Conservation (phyloP, 768 basidiomycete species). For the Suillus clintonianus region DNA sequence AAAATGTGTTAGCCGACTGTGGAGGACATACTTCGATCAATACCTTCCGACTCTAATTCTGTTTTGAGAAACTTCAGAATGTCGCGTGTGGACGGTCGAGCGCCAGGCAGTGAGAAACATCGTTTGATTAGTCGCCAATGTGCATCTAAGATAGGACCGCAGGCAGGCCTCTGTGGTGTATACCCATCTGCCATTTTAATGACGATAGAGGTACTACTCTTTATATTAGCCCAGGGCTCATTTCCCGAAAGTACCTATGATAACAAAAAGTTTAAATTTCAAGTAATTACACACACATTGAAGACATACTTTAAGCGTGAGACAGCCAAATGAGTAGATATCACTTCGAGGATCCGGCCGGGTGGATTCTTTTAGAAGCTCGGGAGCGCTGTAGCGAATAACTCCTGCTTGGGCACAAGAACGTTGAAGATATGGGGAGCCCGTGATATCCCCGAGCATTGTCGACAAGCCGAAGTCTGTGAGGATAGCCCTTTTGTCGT, state of each 20-base stretch:
- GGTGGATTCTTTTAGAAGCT: slow-evolving; percentile 30
- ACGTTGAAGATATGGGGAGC: slow-evolving; percentile 34
- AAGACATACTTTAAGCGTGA: slow-evolving; percentile 13
- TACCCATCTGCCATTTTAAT: background rate
- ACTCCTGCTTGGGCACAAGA: slow-evolving; percentile 27
- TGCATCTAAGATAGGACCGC: background rate
- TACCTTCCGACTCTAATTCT: slow-evolving; percentile 1
- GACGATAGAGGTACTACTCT: too few species aligned
- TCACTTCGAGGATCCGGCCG: background rate
- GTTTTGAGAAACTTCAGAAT: background rate
- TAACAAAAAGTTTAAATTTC: too few species aligned
- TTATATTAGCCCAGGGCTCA: slow-evolving; percentile 1
- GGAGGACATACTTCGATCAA: background rate
- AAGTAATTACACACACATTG: background rate
- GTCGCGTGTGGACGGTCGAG: background rate
- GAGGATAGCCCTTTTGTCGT: slow-evolving; percentile 38
- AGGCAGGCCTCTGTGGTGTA: background rate
- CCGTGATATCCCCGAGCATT: slow-evolving; percentile 32
- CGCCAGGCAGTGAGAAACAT: background rate
- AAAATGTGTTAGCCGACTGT: background rate
- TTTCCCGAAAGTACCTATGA: slow-evolving; percentile 2
- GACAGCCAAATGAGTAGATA: slow-evolving; percentile 25
- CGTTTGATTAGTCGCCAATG: background rate
- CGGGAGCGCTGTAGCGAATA: slow-evolving; percentile 45
- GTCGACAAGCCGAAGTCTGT: slow-evolving; percentile 48